Percentiles rank a stretch among this genome's conserved stretches.
Evolutionary conservation across 345 rosid species (phyloP).

Genomic region (Angophora floribunda): DNA sequence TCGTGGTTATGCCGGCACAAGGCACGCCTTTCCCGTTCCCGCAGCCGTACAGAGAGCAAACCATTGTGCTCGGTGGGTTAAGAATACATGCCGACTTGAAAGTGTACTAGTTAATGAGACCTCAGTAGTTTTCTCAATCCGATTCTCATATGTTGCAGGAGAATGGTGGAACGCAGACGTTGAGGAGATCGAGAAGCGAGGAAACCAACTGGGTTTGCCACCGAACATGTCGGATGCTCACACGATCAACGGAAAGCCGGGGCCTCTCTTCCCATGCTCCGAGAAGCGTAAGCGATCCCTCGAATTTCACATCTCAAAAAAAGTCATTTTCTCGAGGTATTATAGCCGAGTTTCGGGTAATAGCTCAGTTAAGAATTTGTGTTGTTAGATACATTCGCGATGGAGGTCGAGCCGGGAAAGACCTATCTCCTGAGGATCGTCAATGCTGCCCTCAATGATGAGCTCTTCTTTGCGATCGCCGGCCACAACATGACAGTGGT

Average conservation of each 20-base stretch:
- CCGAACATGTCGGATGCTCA: constrained; percentile 60
- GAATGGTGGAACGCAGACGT: constrained; percentile 67
- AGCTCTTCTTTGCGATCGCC: constrained; percentile 68
- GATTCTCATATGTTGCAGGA: constrained; percentile 12
- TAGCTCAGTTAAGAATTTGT: neutral
- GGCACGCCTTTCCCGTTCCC: constrained; percentile 48
- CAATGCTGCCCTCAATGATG: constrained; percentile 84
- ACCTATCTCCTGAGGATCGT: constrained; percentile 44
- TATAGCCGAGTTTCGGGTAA: neutral
- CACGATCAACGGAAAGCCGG: constrained; percentile 68
- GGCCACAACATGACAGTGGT: constrained; percentile 73
- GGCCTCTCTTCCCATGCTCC: constrained; percentile 61
- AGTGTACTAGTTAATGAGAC: neutral
- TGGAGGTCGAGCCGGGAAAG: constrained; percentile 49
- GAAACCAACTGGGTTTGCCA: constrained; percentile 37
- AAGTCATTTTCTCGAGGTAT: neutral
- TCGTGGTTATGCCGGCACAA: constrained; percentile 40
- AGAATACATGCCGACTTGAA: neutral
- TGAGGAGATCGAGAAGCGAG: constrained; percentile 38
- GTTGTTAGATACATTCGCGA: constrained; percentile 44
- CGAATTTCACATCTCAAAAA: neutral
- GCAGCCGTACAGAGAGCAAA: constrained; percentile 30
- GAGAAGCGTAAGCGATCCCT: constrained; percentile 34
- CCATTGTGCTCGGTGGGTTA: constrained; percentile 24
- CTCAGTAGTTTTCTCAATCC: neutral